Conservation (phyloP, 768 basidiomycete genomes). For the Mycena olivaceomarginata region DNA sequence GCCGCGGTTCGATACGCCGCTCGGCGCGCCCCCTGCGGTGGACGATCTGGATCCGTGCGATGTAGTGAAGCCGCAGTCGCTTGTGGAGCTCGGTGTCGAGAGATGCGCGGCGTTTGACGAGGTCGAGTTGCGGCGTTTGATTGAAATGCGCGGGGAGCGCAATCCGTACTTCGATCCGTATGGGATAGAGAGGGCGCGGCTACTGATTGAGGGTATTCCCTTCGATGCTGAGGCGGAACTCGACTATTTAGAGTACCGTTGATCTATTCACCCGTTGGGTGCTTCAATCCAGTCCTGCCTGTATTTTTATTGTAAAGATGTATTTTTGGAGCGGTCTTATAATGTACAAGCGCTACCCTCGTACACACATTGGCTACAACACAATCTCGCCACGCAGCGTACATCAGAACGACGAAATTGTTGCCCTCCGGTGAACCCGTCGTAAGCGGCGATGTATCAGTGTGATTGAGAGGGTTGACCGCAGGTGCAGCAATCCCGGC, state of each 20-base stretch:
- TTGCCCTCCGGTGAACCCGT: slow-evolving; percentile 60
- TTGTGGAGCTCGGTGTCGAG: slow-evolving; percentile 28
- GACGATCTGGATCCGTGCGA: slow-evolving; percentile 13
- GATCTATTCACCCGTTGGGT: neutral
- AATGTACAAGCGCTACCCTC: too few relatives aligned
- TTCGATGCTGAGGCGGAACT: slow-evolving; percentile 27
- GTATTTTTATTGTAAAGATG: slow-evolving; percentile 6
- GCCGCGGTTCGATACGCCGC: slow-evolving; percentile 8
- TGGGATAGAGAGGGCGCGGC: slow-evolving; percentile 26
- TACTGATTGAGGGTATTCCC: slow-evolving; percentile 10
- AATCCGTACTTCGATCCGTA: slow-evolving; percentile 21
- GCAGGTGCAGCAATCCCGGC: slow-evolving; percentile 59
- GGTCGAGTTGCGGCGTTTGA: neutral
- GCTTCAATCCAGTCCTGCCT: neutral
- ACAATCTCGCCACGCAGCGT: slow-evolving; percentile 64
- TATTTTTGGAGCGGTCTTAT: neutral
- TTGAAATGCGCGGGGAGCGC: neutral
- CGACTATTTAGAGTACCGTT: neutral
- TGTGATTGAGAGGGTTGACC: slow-evolving; percentile 60
- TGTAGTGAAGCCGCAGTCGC: slow-evolving; percentile 22
- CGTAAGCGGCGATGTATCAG: slow-evolving; percentile 54
- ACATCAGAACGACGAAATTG: slow-evolving; percentile 60
- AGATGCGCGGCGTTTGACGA: neutral
- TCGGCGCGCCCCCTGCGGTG: neutral
- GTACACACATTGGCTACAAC: slow-evolving; percentile 47